A percentile compares a stretch with the other conserved stretches of the same genome.
These are phyloP conservation scores for Mycotypha africana DNA, from an alignment of 371 early-diverging fungal species.

Conservation along the genomic window DNA sequence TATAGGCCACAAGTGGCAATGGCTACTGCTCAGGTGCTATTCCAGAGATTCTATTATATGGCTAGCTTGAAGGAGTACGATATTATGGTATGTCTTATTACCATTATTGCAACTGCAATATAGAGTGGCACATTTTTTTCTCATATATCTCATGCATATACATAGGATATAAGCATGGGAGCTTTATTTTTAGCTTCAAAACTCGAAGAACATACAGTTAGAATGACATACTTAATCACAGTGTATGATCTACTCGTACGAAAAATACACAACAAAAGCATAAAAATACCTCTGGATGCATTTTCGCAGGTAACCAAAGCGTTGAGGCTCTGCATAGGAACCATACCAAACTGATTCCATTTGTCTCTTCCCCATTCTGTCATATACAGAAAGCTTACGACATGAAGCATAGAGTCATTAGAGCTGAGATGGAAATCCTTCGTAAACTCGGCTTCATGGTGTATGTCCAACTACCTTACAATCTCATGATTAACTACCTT, in stretches of 20 bases:
- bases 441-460: constrained; percentile 89
- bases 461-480: constrained; percentile 92
- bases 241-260: constrained; percentile 70
- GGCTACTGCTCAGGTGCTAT: constrained; percentile 93
- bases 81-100: constrained; percentile 49
- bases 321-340: too few species aligned
- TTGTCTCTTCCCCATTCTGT: not conserved
- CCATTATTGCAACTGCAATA: not conserved
- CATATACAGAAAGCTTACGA: constrained; percentile 58
- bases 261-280: constrained; percentile 42
- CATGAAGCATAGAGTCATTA: constrained; percentile 69
- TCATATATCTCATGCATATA: not conserved
- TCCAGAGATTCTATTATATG: constrained; percentile 88
- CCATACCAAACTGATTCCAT: not conserved
- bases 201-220: constrained; percentile 79
- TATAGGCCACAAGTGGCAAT: constrained; percentile 88
- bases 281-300: constrained; percentile 49
- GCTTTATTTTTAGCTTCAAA: constrained; percentile 88
- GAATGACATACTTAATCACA: constrained; percentile 72
- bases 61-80: constrained; percentile 70
- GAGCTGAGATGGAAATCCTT: constrained; percentile 85
- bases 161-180: constrained; percentile 77
- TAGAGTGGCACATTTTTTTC: too few species aligned
- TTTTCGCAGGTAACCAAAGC: constrained; percentile 46
- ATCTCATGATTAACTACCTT: constrained; percentile 89